These are phyloP conservation scores for Cladophialophora exuberans DNA, from an alignment of 2,329 filamentous ascomycete genomes.

Conservation along the genomic window DNA sequence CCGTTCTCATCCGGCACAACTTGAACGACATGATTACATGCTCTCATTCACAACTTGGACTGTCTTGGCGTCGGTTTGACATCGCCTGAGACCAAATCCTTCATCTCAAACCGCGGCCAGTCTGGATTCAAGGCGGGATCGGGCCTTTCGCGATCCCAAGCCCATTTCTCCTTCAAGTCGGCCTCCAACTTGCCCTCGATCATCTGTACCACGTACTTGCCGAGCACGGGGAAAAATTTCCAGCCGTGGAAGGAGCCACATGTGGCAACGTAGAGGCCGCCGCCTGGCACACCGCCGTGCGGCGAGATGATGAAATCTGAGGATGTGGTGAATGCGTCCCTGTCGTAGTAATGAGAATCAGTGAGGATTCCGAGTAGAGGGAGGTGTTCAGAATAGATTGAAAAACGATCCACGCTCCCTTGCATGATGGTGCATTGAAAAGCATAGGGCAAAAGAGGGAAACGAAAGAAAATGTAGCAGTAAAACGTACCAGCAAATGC, in stretches of 20 bases:
- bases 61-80: not conserved
- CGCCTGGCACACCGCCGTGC: slow-evolving; percentile 45
- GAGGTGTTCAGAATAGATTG: too few species aligned
- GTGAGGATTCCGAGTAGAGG: too few species aligned
- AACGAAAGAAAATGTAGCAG: not conserved
- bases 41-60: not conserved
- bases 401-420: too few species aligned
- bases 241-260: slow-evolving; percentile 52
- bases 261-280: slow-evolving; percentile 48
- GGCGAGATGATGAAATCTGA: slow-evolving; percentile 56
- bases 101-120: slow-evolving; percentile 63
- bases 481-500: slow-evolving; percentile 66
- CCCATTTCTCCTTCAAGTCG: slow-evolving; percentile 48
- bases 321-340: slow-evolving; percentile 67
- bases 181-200: slow-evolving; percentile 48
- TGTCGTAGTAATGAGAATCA: too few species aligned
- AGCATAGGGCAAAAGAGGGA: slow-evolving; percentile 3
- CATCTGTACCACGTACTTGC: slow-evolving; percentile 54
- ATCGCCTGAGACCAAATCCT: slow-evolving; percentile 49
- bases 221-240: slow-evolving; percentile 59
- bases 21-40: too few species aligned
- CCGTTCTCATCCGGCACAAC: too few species aligned
- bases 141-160: slow-evolving; percentile 61
- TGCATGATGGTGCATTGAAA: too few species aligned
- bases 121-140: slow-evolving; percentile 57